Evolutionary conservation across 495 filamentous ascomycete species (phyloP).

Genomic region (Cercophora newfieldiana): DNA sequence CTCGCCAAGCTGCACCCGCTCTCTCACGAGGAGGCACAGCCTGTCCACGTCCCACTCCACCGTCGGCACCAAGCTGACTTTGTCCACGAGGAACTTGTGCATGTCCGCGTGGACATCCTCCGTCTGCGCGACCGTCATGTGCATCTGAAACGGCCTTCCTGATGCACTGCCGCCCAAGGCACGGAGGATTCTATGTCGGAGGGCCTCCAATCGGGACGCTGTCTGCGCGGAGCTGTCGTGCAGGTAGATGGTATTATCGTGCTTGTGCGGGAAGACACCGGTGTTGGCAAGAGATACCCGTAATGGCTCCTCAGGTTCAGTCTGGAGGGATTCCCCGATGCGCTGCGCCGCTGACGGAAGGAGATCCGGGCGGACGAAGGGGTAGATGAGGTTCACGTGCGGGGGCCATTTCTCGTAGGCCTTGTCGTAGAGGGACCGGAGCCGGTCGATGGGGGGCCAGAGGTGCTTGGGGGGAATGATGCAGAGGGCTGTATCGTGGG

Average conservation of each 20-base stretch:
- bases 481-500: slow-evolving; percentile 53
- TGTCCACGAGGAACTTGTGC: slow-evolving; percentile 47
- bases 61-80: slow-evolving; percentile 40
- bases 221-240: slow-evolving; percentile 22
- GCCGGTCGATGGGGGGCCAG: slow-evolving; percentile 44
- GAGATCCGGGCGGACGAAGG: slow-evolving; percentile 47
- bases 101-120: slow-evolving; percentile 34
- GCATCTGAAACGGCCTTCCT: slow-evolving; percentile 33
- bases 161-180: slow-evolving; percentile 22
- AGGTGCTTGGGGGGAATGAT: slow-evolving; percentile 46
- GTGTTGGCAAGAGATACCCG: slow-evolving; percentile 33
- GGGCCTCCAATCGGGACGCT: slow-evolving; percentile 5
- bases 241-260: slow-evolving; percentile 49
- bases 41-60: slow-evolving; percentile 45
- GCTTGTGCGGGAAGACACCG: slow-evolving; percentile 44
- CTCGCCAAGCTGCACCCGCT: slow-evolving; percentile 29
- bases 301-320: slow-evolving; percentile 10
- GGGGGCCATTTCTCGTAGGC: slow-evolving; percentile 59
- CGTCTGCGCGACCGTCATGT: slow-evolving; percentile 58
- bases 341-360: slow-evolving; percentile 19
- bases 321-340: slow-evolving; percentile 4
- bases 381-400: slow-evolving; percentile 61
- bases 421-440: slow-evolving; percentile 57
- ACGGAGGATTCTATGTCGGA: slow-evolving; percentile 26
- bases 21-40: slow-evolving; percentile 49